Conservation (phyloP, 257 asterid species). For the Solanum stenotomum region DNA sequence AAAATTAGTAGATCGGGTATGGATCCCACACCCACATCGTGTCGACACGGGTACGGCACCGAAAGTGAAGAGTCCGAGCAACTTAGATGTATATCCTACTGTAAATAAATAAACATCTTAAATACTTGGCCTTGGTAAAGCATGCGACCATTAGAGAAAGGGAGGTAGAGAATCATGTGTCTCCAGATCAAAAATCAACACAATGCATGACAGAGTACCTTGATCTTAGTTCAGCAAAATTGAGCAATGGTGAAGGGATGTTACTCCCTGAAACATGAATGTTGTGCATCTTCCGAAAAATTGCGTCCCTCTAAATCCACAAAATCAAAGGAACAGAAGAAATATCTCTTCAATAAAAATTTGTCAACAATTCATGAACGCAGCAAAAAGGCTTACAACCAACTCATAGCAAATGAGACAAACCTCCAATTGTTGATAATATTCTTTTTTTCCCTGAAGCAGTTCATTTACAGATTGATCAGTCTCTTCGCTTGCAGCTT, state of each 20-base stretch:
- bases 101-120: background rate
- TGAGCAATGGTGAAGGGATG: slow-evolving; percentile 72
- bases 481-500: slow-evolving; percentile 23
- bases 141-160: background rate
- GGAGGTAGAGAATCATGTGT: background rate
- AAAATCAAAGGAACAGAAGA: background rate
- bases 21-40: too few species aligned
- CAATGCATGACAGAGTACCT: slow-evolving; percentile 30
- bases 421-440: slow-evolving; percentile 76
- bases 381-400: background rate
- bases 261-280: slow-evolving; percentile 91
- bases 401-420: background rate
- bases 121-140: background rate
- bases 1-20: too few species aligned
- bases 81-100: background rate
- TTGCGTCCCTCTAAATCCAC: slow-evolving; percentile 50
- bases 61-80: too few species aligned
- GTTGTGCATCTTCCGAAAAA: slow-evolving; percentile 64
- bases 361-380: background rate
- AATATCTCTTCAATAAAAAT: background rate
- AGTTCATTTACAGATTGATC: slow-evolving; percentile 28
- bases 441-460: slow-evolving; percentile 58
- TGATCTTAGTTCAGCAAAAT: slow-evolving; percentile 50
- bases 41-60: too few species aligned
- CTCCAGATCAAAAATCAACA: background rate